Base-by-base conservation (phyloP, 1,284 basidiomycete species). In the Boletellus deceptivus region DNA sequence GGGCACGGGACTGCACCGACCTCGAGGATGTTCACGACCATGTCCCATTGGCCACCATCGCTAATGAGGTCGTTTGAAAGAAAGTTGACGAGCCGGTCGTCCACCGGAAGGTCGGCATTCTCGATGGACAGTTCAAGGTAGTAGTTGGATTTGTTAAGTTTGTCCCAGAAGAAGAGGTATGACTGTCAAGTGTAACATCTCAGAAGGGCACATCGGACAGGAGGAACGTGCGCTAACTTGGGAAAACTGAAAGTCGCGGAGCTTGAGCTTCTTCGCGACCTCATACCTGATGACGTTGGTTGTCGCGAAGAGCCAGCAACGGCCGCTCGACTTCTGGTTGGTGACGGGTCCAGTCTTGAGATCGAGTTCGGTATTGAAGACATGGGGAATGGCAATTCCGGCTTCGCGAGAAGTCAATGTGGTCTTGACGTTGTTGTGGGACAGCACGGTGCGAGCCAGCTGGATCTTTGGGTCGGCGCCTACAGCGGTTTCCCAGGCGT, bases 21-120 rank as follows among this genome's bases (percentile, higher is more conserved):
- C 75, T 83, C 79, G 24, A 96, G 74, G 27, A 97, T 70, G 69
- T 96, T 96, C 59, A 93, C 88, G 1, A 83, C 86, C 93, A 97
- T 98, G 67, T 97, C 93, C 85, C 88, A 95, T 70, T 96, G 91
- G 8, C 94, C 93, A 40, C 95, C 95, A 65, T 98, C 95, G 59
- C 83, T 87, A 65, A 95, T 86, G 25, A 92, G 90, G 47, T 88
- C 86, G 13, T 72, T 68, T 25, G 89, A 82, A 46, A 98, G 79
- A 72, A 88, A 87, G 43, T 77, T 80, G 45, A 98, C 75, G 13
- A 95, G 77, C 3, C 95, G 83, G 61, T 91, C 84, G 51, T 97
- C 91, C 42, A 96, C 72, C 0, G 89, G 85, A 50, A 86, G 78
- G 58, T 93, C 86, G 0, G 84, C 84, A 41, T 91, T 80, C 70